Base-by-base conservation (phyloP, 768 basidiomycete species). In the Boletellus emodensis region DNA sequence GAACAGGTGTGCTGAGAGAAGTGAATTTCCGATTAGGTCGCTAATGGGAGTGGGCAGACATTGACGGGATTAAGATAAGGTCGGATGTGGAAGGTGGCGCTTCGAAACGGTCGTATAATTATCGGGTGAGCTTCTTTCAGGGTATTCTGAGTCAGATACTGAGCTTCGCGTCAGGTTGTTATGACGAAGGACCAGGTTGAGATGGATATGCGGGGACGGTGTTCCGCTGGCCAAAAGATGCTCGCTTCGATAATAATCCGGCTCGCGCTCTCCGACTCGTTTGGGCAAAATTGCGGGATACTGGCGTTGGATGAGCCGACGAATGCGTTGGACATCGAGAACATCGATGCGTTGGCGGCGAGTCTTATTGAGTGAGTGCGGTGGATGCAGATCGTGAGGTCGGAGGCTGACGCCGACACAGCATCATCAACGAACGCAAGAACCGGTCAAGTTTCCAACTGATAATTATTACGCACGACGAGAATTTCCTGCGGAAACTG, bases 151-250 rank as follows among this genome's bases (percentile, higher is more conserved):
- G 40, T 38, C 48, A 22, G 48, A 41, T 51, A 43, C 53, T 61
- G 48, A 71, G 45, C 33, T 46, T 30, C 15, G 32, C 17, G 18
- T 14, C 22, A 95, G 93, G 93, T 97, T 51, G 95, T 98, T 57
- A 98, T 99, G 95, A 91, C 88, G 46, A 99, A 99, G 73, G 94
- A 97, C 66, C 89, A 94, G 62, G 94, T 97, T 7, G 95, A 98
- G 70, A 94, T 99, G 90, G 96, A 98, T 70, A 99, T 99, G 96
- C 85, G 96, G 49, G 96, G 96, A 22, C 83, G 96, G 55, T 99
- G 96, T 71, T 94, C 90, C 14, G 96, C 96, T 1, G 96, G 96
- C 0, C 96, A 99, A 71, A 99, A 99, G 72, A 97, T 98, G 80
- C 74, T 99, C 51, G 96, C 95, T 10, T 94, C 91, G 18, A 97